Conservation (phyloP, 179 eudicot species). For the Sideroxylon spinosum region DNA sequence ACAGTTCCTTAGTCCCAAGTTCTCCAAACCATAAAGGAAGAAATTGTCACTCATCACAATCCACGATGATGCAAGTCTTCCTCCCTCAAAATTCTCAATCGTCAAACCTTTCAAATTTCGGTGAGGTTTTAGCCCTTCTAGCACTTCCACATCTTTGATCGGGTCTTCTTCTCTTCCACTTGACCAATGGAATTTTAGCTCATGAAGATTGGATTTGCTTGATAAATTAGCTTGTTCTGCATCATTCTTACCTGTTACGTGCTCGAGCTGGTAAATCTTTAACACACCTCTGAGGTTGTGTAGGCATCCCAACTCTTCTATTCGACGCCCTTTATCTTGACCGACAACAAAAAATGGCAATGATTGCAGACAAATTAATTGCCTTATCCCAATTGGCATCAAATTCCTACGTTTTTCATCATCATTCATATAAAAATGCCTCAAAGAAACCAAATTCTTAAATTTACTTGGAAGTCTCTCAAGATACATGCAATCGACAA, state of each 20-base stretch:
- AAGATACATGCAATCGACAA: neutral
- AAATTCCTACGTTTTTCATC: neutral
- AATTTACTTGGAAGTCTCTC: slow-evolving; percentile 16
- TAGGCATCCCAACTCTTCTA: slow-evolving; percentile 14
- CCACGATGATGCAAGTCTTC: no score
- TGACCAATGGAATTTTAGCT: slow-evolving; percentile 10
- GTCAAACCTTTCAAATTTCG: no score
- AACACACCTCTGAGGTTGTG: slow-evolving; percentile 19
- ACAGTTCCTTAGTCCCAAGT: no score
- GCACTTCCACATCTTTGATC: no score
- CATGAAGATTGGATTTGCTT: slow-evolving; percentile 12
- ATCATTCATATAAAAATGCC: neutral
- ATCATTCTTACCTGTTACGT: slow-evolving; percentile 9
- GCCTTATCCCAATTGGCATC: slow-evolving; percentile 25
- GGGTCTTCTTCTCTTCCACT: no score
- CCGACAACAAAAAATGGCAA: slow-evolving; percentile 26
- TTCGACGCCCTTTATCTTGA: neutral
- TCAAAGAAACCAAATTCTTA: slow-evolving; percentile 3
- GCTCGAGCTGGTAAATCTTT: slow-evolving; percentile 10
- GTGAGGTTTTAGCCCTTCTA: no score
- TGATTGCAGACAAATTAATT: slow-evolving; percentile 21
- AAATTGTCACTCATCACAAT: no score
- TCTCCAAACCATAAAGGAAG: no score
- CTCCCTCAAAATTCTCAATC: no score
- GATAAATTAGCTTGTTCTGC: slow-evolving; percentile 5